Base-by-base conservation (phyloP, 2,329 filamentous ascomycete genomes). In the Arthrobotrys entomopaga region DNA sequence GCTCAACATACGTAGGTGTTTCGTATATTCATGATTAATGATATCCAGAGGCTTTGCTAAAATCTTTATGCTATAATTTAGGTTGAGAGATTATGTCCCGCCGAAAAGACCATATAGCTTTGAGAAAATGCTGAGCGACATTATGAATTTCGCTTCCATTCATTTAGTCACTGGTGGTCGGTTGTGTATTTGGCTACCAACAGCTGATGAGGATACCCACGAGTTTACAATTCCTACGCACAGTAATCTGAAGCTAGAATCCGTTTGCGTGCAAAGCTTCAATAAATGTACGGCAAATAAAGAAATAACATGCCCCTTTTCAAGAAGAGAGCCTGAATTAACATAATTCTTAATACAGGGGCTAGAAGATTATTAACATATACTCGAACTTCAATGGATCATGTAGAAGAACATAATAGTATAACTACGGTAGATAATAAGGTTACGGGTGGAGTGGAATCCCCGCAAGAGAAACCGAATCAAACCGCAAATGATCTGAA, bases 161-260 rank as follows among this genome's bases (percentile, higher is more conserved):
- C 91, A 89, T 0, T 84, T 99, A 0, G 91, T 97, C 6, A 89
- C 92, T 60, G 83, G 88, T 76, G 95, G 92, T 0, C 86, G 95
- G 26, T 81, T 99, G 8, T 91, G 91, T 6, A 96, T 99, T 84
- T 99, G 95, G 95, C 96, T 98, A 91, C 95, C 95, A 0, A 96
- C 93, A 0, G 90, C 92, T 26, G 93, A 92, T 79, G 89, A 91
- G 73, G 87, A 92, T 77, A 86, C 92, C 54, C 87, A 90, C 69
- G 91, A 94, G 79, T 87, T 97, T 20, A 84, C 87, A 0, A 86
- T 94, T 13, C 94, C 94, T 0, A 86, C 85, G 19, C 92, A 98
- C 80, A 90, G 91, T 0, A 87, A 87, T 67, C 83, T 99, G 13
- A 86, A 90, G 78, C 83, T 94, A 22, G 86, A 93, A 19, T 88